These are phyloP conservation scores for Primulina huaijiensis DNA, from an alignment of 257 asterid genomes.

Conservation along the genomic window DNA sequence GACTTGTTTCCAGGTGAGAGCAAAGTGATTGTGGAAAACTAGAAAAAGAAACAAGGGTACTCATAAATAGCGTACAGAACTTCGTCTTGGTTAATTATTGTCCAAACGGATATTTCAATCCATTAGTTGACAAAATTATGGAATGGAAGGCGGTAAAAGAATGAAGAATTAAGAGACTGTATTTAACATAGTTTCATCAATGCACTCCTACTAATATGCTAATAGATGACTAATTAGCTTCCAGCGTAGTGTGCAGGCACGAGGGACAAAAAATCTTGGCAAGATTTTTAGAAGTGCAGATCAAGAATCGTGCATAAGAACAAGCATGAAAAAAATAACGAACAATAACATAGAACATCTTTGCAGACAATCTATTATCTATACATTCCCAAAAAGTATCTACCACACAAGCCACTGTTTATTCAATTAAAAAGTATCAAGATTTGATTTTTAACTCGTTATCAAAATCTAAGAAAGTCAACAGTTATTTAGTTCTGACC, in stretches of 20 bases:
- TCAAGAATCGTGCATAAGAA: not conserved
- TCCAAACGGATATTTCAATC: not conserved
- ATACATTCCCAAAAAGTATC: not conserved
- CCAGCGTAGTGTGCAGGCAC: no score
- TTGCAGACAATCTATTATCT: not conserved
- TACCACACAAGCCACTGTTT: conserved; percentile 5
- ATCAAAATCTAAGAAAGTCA: not conserved
- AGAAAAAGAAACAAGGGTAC: not conserved
- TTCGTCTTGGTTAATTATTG: no score
- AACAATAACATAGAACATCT: conserved; percentile 18
- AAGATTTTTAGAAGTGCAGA: not conserved
- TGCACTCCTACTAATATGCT: no score
- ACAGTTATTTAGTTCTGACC: not conserved
- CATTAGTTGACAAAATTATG: not conserved
- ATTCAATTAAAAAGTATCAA: conserved; percentile 20
- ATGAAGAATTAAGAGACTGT: no score
- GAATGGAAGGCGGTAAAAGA: no score
- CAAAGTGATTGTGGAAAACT: not conserved
- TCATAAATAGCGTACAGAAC: not conserved
- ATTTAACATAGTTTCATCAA: no score
- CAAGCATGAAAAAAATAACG: not conserved
- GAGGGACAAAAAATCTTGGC: no score
- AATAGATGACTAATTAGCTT: no score
- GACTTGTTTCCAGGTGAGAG: not conserved
- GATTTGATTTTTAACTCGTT: not conserved